phyloP scores from a whole-genome alignment of 129 eudicot species.

The sunflower (Helianthus annuus) region HanXRQr2.0-SUNRISE NC_035439.2:144031681-144032180 shows the following conservation, averaged over 20 bases:
- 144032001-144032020: neutral
- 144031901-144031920: slow-evolving; percentile 16
- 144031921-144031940: slow-evolving; percentile 21
- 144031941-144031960: slow-evolving; percentile 6
- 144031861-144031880: slow-evolving; percentile 2
- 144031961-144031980: slow-evolving; percentile 3
- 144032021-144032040: neutral
- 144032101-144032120: no score
- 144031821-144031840: slow-evolving; percentile 21
- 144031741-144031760: no score
- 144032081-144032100: neutral
- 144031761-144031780: neutral
- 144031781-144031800: neutral
- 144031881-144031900: slow-evolving; percentile 16
- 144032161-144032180: neutral
- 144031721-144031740: no score
- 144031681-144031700: no score
- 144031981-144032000: neutral
- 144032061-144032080: neutral
- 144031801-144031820: slow-evolving; percentile 18
- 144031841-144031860: slow-evolving; percentile 11
- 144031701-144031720: no score
- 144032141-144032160: neutral
- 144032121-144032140: no score
- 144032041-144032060: neutral